These are phyloP conservation scores for Mycogone perniciosa DNA, from an alignment of 2,329 filamentous ascomycete species.

Conservation along the genomic window DNA sequence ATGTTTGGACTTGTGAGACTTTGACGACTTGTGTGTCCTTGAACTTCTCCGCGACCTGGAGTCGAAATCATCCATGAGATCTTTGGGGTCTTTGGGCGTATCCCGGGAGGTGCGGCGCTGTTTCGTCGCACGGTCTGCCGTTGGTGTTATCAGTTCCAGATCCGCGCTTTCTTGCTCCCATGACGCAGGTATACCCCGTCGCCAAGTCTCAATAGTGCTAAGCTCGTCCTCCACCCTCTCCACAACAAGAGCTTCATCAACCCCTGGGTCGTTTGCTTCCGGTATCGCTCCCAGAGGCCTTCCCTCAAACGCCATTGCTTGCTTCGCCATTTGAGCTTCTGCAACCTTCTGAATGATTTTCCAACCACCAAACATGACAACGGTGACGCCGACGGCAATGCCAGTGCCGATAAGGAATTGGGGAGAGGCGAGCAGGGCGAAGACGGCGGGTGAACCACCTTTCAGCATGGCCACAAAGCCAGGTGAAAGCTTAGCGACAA, in stretches of 20 bases:
- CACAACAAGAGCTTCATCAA: constrained; percentile 51
- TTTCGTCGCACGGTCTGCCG: constrained; percentile 39
- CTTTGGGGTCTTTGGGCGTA: constrained; percentile 29
- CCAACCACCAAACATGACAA: constrained; percentile 93
- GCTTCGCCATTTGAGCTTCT: constrained; percentile 30
- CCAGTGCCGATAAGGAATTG: constrained; percentile 93
- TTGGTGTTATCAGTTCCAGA: constrained; percentile 51
- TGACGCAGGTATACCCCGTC: constrained; percentile 45
- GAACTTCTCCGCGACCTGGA: constrained; percentile 31
- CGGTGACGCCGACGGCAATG: constrained; percentile 83
- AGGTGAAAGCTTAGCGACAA: constrained; percentile 79
- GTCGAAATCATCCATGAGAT: constrained; percentile 27
- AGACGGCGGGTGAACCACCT: constrained; percentile 74
- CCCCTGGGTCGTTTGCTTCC: constrained; percentile 26
- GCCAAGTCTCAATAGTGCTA: constrained; percentile 53
- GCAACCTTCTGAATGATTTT: constrained; percentile 90
- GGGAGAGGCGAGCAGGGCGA: constrained; percentile 78
- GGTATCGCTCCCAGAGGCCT: constrained; percentile 21
- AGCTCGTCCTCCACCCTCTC: constrained; percentile 53
- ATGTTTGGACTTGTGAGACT: constrained; percentile 24
- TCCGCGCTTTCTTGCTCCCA: constrained; percentile 42
- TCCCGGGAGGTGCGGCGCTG: constrained; percentile 1
- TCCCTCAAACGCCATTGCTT: constrained; percentile 23
- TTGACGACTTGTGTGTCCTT: constrained; percentile 24
- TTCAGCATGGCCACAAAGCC: constrained; percentile 71